A percentile compares a stretch with the other conserved stretches of the same genome.
Conservation (phyloP, 495 filamentous ascomycete species). For the Penicillium odoratum region DNA sequence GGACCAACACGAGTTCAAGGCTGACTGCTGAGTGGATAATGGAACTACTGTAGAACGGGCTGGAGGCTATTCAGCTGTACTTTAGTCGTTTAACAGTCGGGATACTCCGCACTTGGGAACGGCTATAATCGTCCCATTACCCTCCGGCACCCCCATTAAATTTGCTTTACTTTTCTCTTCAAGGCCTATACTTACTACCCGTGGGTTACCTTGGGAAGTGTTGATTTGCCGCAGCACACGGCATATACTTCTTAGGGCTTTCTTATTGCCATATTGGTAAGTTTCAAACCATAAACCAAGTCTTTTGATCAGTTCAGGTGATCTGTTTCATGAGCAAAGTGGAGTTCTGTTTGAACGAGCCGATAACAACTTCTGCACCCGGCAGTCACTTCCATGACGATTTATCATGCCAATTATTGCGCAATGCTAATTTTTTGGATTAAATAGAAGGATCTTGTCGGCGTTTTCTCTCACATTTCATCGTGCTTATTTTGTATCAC, state of each 20-base stretch:
- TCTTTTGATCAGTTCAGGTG: slow-evolving; percentile 2
- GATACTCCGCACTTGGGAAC: slow-evolving; percentile 12
- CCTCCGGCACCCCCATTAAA: slow-evolving; percentile 18
- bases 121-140: slow-evolving; percentile 19
- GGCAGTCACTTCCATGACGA: neutral
- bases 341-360: neutral
- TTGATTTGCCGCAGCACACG: neutral
- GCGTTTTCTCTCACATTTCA: neutral
- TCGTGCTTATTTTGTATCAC: slow-evolving; percentile 5
- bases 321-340: neutral
- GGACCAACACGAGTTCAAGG: slow-evolving; percentile 4
- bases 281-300: neutral
- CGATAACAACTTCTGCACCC: neutral
- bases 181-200: neutral
- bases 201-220: neutral
- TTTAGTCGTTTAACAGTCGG: slow-evolving; percentile 11
- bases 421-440: neutral
- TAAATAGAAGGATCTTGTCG: neutral
- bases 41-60: slow-evolving; percentile 13
- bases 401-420: neutral
- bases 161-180: slow-evolving; percentile 3
- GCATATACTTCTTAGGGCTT: neutral
- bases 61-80: slow-evolving; percentile 20
- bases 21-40: slow-evolving; percentile 9
- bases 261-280: neutral